Evolutionary conservation across 179 eudicot species (phyloP), one percentile per base, ranked within the genome.

Genomic region (Spinacia oleracea): DNA sequence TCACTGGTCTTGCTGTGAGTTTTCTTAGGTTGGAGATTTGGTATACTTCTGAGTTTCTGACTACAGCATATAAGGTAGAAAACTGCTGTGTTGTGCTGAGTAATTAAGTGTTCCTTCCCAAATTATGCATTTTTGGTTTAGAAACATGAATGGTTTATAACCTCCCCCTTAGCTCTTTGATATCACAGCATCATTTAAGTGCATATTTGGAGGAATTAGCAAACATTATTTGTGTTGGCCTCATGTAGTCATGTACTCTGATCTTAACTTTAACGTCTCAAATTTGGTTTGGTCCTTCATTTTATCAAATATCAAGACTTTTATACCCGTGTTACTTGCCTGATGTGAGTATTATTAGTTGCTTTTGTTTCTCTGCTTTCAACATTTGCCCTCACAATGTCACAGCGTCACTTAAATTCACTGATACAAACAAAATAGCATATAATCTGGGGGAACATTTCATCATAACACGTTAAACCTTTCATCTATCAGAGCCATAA

Each of bases 281-380:
- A 21, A 20, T 40, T 35, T 21, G 71, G 16, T 38, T 20, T n/a
- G 12, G 6, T 67, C 43, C 45, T 38, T 67, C 53, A 4, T 16
- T 21, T 21, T 3, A 21, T 67, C 6, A 40, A 38, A 35, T 67
- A 20, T 66, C 5, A 66, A 38, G 46, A 35, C 48, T 66, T 35
- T 7, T 23, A 10, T 38, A 35, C 12, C 71, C 18, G 23, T 67
- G 42, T 34, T 32, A 67, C 15, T 67, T 67, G 71, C 6, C 48
- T 67, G 29, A 34, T 65, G 71, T 18, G 48, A 67, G n/a, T 65
- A 38, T 63, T 15, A 65, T 34, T 32, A 34, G 9, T 20, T 32
- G 71, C 16, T 67, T 65, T 65, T 32, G 71, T 38, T 67, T 65
- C 43, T 65, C 45, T 65, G 70, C 45, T 34, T 67, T 67, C 29